These are phyloP conservation scores for Verticillium dahliae DNA, from an alignment of 2,329 filamentous ascomycete genomes.

Conservation along the genomic window DNA sequence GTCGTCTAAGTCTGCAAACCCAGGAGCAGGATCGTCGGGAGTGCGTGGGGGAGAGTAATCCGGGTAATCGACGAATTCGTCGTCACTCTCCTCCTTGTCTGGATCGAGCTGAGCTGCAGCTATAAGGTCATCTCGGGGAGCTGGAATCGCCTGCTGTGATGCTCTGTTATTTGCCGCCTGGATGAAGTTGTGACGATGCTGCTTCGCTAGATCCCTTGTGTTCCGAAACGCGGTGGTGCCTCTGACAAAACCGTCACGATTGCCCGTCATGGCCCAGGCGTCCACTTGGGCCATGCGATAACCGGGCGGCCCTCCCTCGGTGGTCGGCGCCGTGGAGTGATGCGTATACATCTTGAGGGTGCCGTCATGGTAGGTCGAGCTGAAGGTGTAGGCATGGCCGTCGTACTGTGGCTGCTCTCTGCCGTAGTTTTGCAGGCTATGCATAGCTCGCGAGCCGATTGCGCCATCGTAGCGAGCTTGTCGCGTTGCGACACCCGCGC, in stretches of 20 bases:
- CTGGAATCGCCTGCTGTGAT: not conserved
- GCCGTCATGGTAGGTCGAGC: conserved; percentile 28
- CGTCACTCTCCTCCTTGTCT: not conserved
- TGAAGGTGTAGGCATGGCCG: conserved; percentile 29
- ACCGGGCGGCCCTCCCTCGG: conserved; percentile 21
- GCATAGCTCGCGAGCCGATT: conserved; percentile 27
- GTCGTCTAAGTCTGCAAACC: not conserved
- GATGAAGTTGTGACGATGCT: conserved; percentile 4
- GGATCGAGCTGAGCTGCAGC: not conserved
- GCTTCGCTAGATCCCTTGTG: conserved; percentile 3
- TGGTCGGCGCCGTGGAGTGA: conserved; percentile 24
- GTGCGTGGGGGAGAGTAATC: not conserved
- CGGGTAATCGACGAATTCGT: not conserved
- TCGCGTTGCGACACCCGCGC: conserved; percentile 18
- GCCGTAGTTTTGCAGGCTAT: conserved; percentile 27
- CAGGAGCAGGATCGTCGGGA: not conserved
- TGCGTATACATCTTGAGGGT: conserved; percentile 29
- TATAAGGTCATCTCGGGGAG: not conserved
- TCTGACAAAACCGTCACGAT: not conserved
- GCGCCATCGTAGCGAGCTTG: conserved; percentile 32
- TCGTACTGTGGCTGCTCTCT: conserved; percentile 25
- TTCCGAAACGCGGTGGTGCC: conserved; percentile 3
- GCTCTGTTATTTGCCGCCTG: not conserved
- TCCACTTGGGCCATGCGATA: conserved; percentile 33
- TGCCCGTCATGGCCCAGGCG: conserved; percentile 9